Conservation (phyloP, 2,329 filamentous ascomycete species). For the Neonectria faginata region DNA sequence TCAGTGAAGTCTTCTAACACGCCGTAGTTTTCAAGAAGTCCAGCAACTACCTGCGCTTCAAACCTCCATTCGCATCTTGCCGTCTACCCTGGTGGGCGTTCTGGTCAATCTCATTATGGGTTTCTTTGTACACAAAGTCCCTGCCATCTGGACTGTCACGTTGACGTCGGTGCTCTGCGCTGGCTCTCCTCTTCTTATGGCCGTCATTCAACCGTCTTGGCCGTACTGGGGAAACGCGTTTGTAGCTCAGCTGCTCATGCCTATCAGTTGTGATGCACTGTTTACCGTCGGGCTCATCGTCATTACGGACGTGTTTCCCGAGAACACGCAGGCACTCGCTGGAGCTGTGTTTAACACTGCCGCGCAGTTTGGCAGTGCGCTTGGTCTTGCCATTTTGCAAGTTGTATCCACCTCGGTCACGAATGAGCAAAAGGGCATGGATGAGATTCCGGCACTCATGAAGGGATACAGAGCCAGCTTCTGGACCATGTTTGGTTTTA, state of each 20-base stretch:
- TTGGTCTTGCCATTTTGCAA: slow-evolving; percentile 61
- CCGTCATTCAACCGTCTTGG: slow-evolving; percentile 59
- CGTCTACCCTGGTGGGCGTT: slow-evolving; percentile 57
- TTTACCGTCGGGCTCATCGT: slow-evolving; percentile 68
- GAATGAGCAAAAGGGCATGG: slow-evolving; percentile 45
- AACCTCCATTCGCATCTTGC: slow-evolving; percentile 60
- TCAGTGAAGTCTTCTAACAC: slow-evolving; percentile 16
- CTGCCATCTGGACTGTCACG: slow-evolving; percentile 54
- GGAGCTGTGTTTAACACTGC: slow-evolving; percentile 72
- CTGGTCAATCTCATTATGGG: slow-evolving; percentile 57
- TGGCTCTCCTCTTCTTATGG: slow-evolving; percentile 65
- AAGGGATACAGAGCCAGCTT: slow-evolving; percentile 63
- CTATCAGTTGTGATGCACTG: slow-evolving; percentile 59
- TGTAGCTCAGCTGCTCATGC: slow-evolving; percentile 55
- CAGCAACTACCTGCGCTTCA: slow-evolving; percentile 59
- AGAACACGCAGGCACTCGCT: slow-evolving; percentile 68
- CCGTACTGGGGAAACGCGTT: slow-evolving; percentile 64
- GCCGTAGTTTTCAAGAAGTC: slow-evolving; percentile 62
- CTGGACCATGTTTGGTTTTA: slow-evolving; percentile 62
- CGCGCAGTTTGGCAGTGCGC: slow-evolving; percentile 65
- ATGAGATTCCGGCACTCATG: slow-evolving; percentile 52
- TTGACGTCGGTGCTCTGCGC: slow-evolving; percentile 56
- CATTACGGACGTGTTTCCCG: slow-evolving; percentile 65
- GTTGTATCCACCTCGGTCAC: slow-evolving; percentile 57
- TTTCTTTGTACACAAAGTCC: slow-evolving; percentile 57